Percentiles rank a stretch among this genome's conserved stretches.
Evolutionary conservation across 164 flowering plant species (phyloP).

Genomic region (Tinospora cordifolia): DNA sequence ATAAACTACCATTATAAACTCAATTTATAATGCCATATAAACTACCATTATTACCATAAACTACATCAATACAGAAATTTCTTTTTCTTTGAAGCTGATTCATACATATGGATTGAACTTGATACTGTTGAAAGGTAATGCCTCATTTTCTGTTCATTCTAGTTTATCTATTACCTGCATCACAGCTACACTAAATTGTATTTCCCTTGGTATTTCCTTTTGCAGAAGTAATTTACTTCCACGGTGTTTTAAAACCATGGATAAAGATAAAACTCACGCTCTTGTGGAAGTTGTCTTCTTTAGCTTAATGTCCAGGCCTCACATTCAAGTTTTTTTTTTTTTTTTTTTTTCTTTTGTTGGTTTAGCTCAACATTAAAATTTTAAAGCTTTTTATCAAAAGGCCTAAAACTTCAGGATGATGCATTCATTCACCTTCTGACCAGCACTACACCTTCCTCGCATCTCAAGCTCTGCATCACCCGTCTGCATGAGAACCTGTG

Average conservation of each 20-base stretch:
- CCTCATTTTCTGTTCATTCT: background rate
- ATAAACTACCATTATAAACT: too few relatives aligned
- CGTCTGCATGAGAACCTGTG: slow-evolving; percentile 92
- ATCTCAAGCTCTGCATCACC: slow-evolving; percentile 96
- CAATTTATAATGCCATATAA: background rate
- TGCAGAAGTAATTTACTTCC: background rate
- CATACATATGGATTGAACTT: background rate
- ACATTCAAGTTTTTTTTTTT: background rate
- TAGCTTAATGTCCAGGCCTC: background rate
- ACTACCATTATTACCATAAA: background rate
- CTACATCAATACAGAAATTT: background rate
- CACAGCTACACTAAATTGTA: background rate
- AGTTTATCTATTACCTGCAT: background rate
- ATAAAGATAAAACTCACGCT: background rate
- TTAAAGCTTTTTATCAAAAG: background rate
- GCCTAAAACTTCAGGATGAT: background rate
- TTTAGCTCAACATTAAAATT: too few relatives aligned
- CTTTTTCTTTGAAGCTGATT: background rate
- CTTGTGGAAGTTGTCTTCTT: background rate
- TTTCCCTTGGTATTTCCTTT: background rate
- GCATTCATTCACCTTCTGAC: slow-evolving; percentile 66
- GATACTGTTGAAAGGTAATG: background rate
- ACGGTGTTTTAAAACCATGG: background rate
- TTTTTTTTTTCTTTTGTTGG: background rate
- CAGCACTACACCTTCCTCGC: slow-evolving; percentile 99